Percentiles rank a stretch among this genome's conserved stretches.
These are phyloP conservation scores for Pseudogymnoascus sp. DNA, from an alignment of 2,329 filamentous ascomycete species.

Conservation along the genomic window DNA sequence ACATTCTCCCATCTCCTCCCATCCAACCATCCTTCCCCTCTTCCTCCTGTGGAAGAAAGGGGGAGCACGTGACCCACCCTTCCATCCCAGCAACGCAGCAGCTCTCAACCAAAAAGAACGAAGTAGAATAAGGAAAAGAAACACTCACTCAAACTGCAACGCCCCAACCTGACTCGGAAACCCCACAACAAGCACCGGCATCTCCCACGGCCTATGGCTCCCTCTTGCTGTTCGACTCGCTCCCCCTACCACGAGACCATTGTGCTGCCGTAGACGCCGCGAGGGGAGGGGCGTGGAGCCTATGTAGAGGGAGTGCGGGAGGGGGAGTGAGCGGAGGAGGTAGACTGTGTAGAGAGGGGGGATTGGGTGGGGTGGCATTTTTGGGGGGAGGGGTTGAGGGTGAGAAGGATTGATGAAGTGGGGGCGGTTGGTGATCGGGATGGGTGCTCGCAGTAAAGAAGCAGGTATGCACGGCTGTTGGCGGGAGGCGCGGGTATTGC, in stretches of 20 bases:
- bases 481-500: too few species aligned
- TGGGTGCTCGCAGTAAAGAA: too few species aligned
- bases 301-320: conserved; percentile 67
- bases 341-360: conserved; percentile 93
- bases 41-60: background rate
- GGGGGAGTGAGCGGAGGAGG: conserved; percentile 73
- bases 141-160: conserved; percentile 80
- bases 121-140: background rate
- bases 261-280: conserved; percentile 82
- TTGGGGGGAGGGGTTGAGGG: background rate
- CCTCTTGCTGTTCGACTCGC: conserved; percentile 65
- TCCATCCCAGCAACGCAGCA: background rate
- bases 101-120: background rate
- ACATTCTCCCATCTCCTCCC: background rate
- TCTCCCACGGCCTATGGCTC: conserved; percentile 78
- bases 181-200: conserved; percentile 76
- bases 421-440: too few species aligned
- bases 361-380: conserved; percentile 41
- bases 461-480: too few species aligned
- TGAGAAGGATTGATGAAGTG: too few species aligned
- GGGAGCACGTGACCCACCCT: conserved; percentile 8
- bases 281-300: conserved; percentile 87
- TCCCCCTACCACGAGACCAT: conserved; percentile 74
- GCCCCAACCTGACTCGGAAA: conserved; percentile 84
- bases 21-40: background rate